Evolutionary conservation across 257 asterid species (phyloP).

Genomic region (Mitragyna speciosa): DNA sequence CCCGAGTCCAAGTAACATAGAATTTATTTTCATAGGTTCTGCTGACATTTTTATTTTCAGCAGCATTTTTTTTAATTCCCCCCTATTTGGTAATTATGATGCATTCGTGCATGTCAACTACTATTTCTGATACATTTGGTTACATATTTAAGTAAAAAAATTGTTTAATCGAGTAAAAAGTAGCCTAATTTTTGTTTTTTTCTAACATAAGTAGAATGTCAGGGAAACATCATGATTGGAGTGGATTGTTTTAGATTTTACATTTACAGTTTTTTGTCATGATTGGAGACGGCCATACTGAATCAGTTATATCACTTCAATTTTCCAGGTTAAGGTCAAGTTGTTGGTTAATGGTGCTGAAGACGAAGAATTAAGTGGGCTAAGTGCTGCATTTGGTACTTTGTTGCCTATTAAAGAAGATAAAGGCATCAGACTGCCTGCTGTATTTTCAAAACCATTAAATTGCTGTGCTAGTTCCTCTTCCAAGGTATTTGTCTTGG

Average conservation of each 20-base stretch:
- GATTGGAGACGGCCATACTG: slow-evolving; percentile 1
- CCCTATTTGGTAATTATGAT: neutral
- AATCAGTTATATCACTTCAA: slow-evolving; percentile 2
- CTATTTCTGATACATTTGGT: neutral
- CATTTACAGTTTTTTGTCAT: too few relatives aligned
- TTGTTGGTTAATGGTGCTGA: slow-evolving; percentile 63
- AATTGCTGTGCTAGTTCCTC: slow-evolving; percentile 64
- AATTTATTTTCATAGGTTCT: neutral
- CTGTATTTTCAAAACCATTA: slow-evolving; percentile 50
- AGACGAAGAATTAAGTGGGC: slow-evolving; percentile 55
- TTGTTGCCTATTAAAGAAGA: slow-evolving; percentile 51
- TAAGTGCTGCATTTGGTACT: slow-evolving; percentile 80
- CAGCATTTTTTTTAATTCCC: neutral
- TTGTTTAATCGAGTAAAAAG: neutral
- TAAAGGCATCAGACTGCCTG: slow-evolving; percentile 48
- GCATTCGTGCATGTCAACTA: neutral
- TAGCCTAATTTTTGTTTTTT: neutral
- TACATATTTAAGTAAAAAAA: neutral
- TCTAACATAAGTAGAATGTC: neutral
- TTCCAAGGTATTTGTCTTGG: slow-evolving; percentile 44
- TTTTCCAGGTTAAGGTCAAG: slow-evolving; percentile 65
- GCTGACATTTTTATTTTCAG: neutral
- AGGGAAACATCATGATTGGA: neutral
- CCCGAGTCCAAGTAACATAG: too few relatives aligned
- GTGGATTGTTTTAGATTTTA: too few relatives aligned